Evolutionary conservation across 1,139 yeast genomes (phyloP), one percentile per base, ranked within the genome.

Genomic region (Magnusiomyces fungicola): DNA sequence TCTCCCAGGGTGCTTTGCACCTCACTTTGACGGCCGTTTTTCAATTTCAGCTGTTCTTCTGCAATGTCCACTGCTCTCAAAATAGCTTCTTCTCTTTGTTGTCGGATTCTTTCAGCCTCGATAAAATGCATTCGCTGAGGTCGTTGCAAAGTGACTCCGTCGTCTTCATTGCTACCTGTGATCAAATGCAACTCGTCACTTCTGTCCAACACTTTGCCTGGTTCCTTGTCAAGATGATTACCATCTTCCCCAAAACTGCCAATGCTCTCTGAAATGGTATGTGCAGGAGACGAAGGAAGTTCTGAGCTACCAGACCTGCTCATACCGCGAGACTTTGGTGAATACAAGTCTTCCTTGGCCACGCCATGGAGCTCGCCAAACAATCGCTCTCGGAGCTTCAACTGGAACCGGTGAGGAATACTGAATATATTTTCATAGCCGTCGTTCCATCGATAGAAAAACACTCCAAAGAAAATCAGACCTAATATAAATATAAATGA

Each of bases 381-480:
- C 5, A 81, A 48, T 50, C 65, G 58, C 54, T 81, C 82, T 59
- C 84, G 78, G 46, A 76, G 50, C 37, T 74, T 66, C 46, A 86
- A 72, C 55, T 87, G 79, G 37, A 73, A 67, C 48, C 92, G 66
- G 63, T 85, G 80, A 48, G 85, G 80, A 46, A 76, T 80, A 12
- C 86, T 75, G 65, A 86, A 81, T 3, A 84, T 80, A 59, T 85
- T 82, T 55, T 86, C 94, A 57, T 79, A 76, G 7, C 90, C 90
- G 51, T 86, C 94, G 61, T 87, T 85, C 95, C 95, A 86, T 50
- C 90, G 71, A 63, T 82, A 78, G 66, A 85, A 81, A 61, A 86
- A 86, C 7, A 83, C 76, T 37, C 81, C 82, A 1, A 77, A 53
- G 25, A 51, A 23, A 18, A 54, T 50, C 41, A 58, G 43, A 18